Percentiles rank a stretch among this genome's conserved stretches.
phyloP scores from a whole-genome alignment of 148 eudicot species.

The Rhododendron molle region DNA sequence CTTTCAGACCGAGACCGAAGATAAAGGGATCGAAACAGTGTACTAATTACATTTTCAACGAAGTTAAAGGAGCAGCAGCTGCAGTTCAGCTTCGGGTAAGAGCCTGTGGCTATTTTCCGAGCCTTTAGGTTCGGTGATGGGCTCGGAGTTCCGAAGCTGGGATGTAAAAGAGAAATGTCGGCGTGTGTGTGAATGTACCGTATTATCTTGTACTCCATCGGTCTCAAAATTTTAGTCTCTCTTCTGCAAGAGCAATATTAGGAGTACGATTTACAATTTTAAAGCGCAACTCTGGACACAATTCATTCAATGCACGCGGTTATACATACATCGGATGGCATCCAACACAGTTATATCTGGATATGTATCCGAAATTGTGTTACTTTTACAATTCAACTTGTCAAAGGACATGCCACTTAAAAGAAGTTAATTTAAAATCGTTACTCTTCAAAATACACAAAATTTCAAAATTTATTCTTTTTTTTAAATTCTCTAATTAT shows the following conservation, averaged over 20 bases:
- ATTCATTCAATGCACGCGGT: background rate
- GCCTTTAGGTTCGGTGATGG: conserved; percentile 1
- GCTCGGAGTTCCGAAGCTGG: conserved; percentile 6
- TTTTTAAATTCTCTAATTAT: no score
- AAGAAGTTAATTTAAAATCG: no score
- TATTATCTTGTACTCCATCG: background rate
- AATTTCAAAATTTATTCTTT: no score
- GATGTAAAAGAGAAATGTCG: background rate
- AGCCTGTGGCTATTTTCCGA: conserved; percentile 6
- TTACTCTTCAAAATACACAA: background rate
- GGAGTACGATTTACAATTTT: no score
- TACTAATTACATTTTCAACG: conserved; percentile 11
- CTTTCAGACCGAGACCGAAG: conserved; percentile 14
- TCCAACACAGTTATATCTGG: background rate
- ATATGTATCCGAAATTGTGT: no score
- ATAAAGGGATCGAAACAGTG: conserved; percentile 29
- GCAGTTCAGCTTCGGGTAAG: conserved; percentile 10
- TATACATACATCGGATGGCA: no score
- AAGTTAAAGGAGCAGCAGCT: background rate
- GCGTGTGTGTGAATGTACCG: conserved; percentile 1
- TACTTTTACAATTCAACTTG: no score
- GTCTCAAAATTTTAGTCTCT: background rate
- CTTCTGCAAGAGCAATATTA: no score
- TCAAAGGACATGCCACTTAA: no score
- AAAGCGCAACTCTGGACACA: no score